A percentile compares a stretch with the other conserved stretches of the same genome.
Evolutionary conservation across 2,329 filamentous ascomycete genomes (phyloP).

Genomic region (Zopfia rhizophila): DNA sequence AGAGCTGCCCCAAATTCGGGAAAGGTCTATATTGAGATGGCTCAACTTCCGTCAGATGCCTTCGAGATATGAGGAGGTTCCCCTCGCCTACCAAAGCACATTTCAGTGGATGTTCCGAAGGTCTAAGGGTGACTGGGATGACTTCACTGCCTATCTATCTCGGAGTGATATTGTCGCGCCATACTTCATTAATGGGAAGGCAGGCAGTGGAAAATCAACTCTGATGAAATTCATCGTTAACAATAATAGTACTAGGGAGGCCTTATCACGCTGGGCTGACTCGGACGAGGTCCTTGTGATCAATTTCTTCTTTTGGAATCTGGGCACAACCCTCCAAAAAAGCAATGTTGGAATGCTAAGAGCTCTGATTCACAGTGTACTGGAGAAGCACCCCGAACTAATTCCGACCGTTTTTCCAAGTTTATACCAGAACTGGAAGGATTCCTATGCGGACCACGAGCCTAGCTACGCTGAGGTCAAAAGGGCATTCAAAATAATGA

Average conservation of each 20-base stretch:
- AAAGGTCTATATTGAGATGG: conserved; percentile 20
- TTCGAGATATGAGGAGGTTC: conserved; percentile 23
- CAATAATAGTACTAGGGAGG: conserved; percentile 16
- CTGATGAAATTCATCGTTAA: conserved; percentile 43
- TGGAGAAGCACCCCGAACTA: conserved; percentile 11
- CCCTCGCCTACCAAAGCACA: conserved; percentile 16
- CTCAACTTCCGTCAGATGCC: conserved; percentile 23
- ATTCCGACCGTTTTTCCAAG: conserved; percentile 19
- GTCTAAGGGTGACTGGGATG: conserved; percentile 7
- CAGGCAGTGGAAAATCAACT: conserved; percentile 48
- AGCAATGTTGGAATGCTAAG: conserved; percentile 36
- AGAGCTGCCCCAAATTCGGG: conserved; percentile 2
- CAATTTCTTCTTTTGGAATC: conserved; percentile 46
- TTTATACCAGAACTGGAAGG: conserved; percentile 8
- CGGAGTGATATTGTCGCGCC: conserved; percentile 2
- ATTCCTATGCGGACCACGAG: not conserved
- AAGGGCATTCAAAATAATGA: conserved; percentile 8
- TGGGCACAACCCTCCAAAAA: conserved; percentile 36
- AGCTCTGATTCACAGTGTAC: conserved; percentile 31
- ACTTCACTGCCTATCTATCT: conserved; percentile 9
- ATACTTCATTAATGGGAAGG: conserved; percentile 50
- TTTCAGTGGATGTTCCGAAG: too few species aligned
- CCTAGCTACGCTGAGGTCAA: conserved; percentile 11
- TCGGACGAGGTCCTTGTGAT: conserved; percentile 15
- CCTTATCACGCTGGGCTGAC: conserved; percentile 30